A percentile compares a stretch with the other conserved stretches of the same genome.
phyloP scores from a whole-genome alignment of 2,329 filamentous ascomycete genomes.

The Talaromyces albobiverticillius region DNA sequence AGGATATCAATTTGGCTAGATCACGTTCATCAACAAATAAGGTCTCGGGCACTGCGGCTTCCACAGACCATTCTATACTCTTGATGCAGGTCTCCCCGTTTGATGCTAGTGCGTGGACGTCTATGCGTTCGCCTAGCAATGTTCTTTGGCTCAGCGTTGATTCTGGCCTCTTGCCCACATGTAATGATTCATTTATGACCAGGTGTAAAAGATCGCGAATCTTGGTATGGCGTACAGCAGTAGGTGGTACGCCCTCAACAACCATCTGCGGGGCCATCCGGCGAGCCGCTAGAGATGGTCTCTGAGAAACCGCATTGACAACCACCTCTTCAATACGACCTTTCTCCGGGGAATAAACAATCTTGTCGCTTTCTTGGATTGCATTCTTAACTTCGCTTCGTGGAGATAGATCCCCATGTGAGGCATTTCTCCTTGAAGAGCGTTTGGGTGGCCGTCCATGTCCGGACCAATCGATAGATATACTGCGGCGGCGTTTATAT shows the following conservation, averaged over 20 bases:
- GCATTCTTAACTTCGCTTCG: slow-evolving; percentile 40
- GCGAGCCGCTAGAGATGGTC: slow-evolving; percentile 34
- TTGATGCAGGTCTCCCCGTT: slow-evolving; percentile 45
- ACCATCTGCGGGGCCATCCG: slow-evolving; percentile 34
- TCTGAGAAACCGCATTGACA: slow-evolving; percentile 35
- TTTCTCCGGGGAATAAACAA: slow-evolving; percentile 33
- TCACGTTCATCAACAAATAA: slow-evolving; percentile 60
- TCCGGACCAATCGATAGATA: slow-evolving; percentile 33
- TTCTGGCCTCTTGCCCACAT: slow-evolving; percentile 48
- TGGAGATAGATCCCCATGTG: slow-evolving; percentile 34
- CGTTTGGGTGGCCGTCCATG: slow-evolving; percentile 33
- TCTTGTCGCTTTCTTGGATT: slow-evolving; percentile 42
- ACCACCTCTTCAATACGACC: slow-evolving; percentile 39
- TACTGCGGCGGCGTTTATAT: slow-evolving; percentile 45
- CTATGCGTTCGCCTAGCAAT: slow-evolving; percentile 44
- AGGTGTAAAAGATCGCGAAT: slow-evolving; percentile 45
- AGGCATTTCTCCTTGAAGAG: slow-evolving; percentile 29
- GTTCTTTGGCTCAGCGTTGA: slow-evolving; percentile 45
- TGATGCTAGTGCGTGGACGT: slow-evolving; percentile 42
- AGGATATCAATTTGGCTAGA: slow-evolving; percentile 61
- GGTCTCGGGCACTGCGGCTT: slow-evolving; percentile 44
- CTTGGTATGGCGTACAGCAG: slow-evolving; percentile 42
- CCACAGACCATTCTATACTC: slow-evolving; percentile 48
- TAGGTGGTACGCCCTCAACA: slow-evolving; percentile 32
- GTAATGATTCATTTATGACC: slow-evolving; percentile 48